Conservation (phyloP, 2,329 filamentous ascomycete genomes). For the Pseudogymnoascus destructans region DNA sequence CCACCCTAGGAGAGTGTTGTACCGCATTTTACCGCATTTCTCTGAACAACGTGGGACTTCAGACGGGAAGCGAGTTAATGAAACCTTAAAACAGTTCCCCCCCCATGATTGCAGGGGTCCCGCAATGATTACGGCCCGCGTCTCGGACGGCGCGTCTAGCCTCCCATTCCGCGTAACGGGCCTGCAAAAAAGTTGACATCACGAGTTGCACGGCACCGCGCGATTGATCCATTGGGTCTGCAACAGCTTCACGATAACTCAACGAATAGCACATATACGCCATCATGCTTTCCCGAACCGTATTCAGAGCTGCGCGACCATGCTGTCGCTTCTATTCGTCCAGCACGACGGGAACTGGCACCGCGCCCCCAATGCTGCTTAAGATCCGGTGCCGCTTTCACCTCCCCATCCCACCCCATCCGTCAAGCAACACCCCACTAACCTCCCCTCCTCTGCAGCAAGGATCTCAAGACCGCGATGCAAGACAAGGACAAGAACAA, state of each 20-base stretch:
- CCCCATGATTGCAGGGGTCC: constrained; percentile 5
- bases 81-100: not conserved
- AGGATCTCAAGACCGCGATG: constrained; percentile 54
- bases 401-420: not conserved
- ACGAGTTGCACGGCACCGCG: not conserved
- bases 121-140: not conserved
- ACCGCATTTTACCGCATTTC: not conserved
- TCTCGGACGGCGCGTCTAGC: constrained; percentile 5
- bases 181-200: constrained; percentile 3
- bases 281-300: not conserved
- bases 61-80: constrained; percentile 3
- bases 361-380: constrained; percentile 25
- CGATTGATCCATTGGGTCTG: not conserved
- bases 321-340: constrained; percentile 16
- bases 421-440: not conserved
- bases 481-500: constrained; percentile 49
- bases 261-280: not conserved
- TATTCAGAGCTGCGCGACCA: not conserved
- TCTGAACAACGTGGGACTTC: constrained; percentile 1
- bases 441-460: constrained; percentile 16
- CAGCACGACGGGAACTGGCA: constrained; percentile 12
- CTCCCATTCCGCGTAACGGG: not conserved
- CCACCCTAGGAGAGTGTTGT: not conserved
- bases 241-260: not conserved
- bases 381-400: constrained; percentile 25